Evolutionary conservation across 1,139 yeast species (phyloP).

Genomic region (Kodamaea anthophila): DNA sequence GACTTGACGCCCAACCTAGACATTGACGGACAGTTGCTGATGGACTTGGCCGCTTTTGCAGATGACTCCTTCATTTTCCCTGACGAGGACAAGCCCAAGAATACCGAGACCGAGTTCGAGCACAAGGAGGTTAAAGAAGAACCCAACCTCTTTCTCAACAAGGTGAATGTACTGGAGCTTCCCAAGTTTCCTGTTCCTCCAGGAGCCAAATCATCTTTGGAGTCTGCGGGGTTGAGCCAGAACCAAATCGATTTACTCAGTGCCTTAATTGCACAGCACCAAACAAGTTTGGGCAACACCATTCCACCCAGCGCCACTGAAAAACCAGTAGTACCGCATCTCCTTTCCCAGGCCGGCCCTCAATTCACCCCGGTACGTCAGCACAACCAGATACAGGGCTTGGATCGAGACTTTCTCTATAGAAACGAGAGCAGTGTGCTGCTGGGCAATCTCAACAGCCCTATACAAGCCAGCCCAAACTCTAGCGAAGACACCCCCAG

Average conservation of each 20-base stretch:
- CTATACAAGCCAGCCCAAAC: slow-evolving; percentile 7
- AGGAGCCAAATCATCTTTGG: slow-evolving; percentile 58
- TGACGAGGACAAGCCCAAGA: slow-evolving; percentile 63
- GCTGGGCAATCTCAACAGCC: slow-evolving; percentile 8
- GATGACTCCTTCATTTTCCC: slow-evolving; percentile 74
- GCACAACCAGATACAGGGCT: slow-evolving; percentile 14
- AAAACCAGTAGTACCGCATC: slow-evolving; percentile 9
- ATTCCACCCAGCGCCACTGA: slow-evolving; percentile 10
- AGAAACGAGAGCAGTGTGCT: slow-evolving; percentile 4
- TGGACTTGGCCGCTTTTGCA: slow-evolving; percentile 74
- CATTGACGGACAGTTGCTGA: slow-evolving; percentile 62
- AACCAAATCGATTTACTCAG: slow-evolving; percentile 68
- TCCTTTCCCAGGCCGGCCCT: slow-evolving; percentile 10
- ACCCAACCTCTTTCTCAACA: slow-evolving; percentile 5
- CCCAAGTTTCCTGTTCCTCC: slow-evolving; percentile 68
- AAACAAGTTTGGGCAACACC: slow-evolving; percentile 26
- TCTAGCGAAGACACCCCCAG: slow-evolving; percentile 8
- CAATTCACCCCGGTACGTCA: slow-evolving; percentile 20
- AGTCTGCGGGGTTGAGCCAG: slow-evolving; percentile 57
- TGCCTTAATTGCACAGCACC: slow-evolving; percentile 68
- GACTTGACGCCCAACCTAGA: slow-evolving; percentile 36
- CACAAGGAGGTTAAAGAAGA: slow-evolving; percentile 8
- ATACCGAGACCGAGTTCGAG: slow-evolving; percentile 14
- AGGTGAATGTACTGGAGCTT: slow-evolving; percentile 22
- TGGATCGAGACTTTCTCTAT: slow-evolving; percentile 1